phyloP scores from a whole-genome alignment of 1,284 basidiomycete genomes.

The Polyporus tsugae region DNA sequence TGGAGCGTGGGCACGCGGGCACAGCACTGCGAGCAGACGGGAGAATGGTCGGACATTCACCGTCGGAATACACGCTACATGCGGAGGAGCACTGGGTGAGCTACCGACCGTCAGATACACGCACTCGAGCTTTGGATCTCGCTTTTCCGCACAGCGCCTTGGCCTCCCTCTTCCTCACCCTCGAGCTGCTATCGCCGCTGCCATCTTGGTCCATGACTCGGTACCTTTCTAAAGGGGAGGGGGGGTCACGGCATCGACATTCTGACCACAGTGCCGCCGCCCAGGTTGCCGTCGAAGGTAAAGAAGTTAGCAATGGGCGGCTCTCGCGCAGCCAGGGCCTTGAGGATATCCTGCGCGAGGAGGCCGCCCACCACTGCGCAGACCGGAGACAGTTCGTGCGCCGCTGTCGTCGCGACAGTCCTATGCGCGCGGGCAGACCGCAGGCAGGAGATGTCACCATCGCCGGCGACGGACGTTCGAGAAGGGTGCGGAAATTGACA shows the following conservation, averaged over 20 bases:
- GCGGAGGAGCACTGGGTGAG: conserved; percentile 10
- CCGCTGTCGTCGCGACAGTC: conserved; percentile 71
- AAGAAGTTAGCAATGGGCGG: conserved; percentile 94
- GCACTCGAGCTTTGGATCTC: background rate
- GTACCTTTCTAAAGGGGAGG: background rate
- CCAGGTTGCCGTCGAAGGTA: conserved; percentile 86
- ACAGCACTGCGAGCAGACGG: conserved; percentile 27
- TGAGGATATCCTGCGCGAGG: conserved; percentile 94
- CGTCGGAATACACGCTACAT: conserved; percentile 28
- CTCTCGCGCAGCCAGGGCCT: conserved; percentile 89
- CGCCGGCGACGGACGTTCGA: background rate
- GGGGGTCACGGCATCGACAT: conserved; percentile 52
- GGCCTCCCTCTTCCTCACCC: background rate
- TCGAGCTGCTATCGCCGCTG: too few species aligned
- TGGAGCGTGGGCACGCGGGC: conserved; percentile 15
- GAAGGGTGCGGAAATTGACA: background rate
- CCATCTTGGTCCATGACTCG: background rate
- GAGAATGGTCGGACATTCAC: conserved; percentile 34
- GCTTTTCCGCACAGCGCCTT: background rate
- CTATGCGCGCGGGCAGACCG: conserved; percentile 45
- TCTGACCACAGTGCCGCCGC: conserved; percentile 72
- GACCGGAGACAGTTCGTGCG: conserved; percentile 88
- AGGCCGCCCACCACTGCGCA: conserved; percentile 95
- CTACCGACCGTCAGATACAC: conserved; percentile 1
- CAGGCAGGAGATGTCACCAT: background rate